phyloP scores from a whole-genome alignment of 2,329 filamentous ascomycete species.

The Colletotrichum musicola region DNA sequence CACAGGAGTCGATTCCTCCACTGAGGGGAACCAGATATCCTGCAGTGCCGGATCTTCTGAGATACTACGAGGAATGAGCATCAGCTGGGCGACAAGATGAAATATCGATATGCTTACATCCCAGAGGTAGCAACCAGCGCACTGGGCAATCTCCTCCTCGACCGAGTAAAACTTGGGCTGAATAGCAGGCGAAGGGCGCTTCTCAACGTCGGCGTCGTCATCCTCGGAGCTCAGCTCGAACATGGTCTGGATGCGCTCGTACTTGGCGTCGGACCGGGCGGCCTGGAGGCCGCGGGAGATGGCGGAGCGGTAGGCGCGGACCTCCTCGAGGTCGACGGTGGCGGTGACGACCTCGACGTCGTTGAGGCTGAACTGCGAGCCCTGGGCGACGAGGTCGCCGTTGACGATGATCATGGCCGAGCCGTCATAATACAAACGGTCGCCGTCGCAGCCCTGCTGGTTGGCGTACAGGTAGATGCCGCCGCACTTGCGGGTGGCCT shows the following conservation, averaged over 20 bases:
- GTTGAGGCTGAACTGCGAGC: conserved; percentile 57
- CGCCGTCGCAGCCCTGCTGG: conserved; percentile 71
- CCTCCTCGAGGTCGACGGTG: conserved; percentile 78
- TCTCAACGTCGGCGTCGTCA: conserved; percentile 55
- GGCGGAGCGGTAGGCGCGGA: conserved; percentile 70
- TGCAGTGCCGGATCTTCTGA: conserved; percentile 47
- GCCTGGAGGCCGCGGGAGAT: conserved; percentile 71
- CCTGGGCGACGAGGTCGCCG: conserved; percentile 66
- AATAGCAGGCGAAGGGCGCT: conserved; percentile 56
- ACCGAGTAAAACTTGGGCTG: conserved; percentile 68
- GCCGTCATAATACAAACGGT: conserved; percentile 65
- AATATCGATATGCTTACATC: conserved; percentile 49
- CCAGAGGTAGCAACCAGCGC: conserved; percentile 76
- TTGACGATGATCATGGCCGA: conserved; percentile 73
- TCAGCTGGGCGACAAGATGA: not conserved
- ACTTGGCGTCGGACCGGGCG: conserved; percentile 57
- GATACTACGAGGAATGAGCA: conserved; percentile 11
- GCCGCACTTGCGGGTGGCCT: conserved; percentile 67
- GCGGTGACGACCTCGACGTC: conserved; percentile 76
- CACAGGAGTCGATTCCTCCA: conserved; percentile 70
- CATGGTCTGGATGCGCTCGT: conserved; percentile 57
- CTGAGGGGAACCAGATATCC: conserved; percentile 69
- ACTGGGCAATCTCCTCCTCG: conserved; percentile 76
- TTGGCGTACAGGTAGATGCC: conserved; percentile 62
- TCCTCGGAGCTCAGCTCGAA: conserved; percentile 51